Evolutionary conservation across 257 asterid species (phyloP).

Genomic region (Craterostigma plantagineum): DNA sequence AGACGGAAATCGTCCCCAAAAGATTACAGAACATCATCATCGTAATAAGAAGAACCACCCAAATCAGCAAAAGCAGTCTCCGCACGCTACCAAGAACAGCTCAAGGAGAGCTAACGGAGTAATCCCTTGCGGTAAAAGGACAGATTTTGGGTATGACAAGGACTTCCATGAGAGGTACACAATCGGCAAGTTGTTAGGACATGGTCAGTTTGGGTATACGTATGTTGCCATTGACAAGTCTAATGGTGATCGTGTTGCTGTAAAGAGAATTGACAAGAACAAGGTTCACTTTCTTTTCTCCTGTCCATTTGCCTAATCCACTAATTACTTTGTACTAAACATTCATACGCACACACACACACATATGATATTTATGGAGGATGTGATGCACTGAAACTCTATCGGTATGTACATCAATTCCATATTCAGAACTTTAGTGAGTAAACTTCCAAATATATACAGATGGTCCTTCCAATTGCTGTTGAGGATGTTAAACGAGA

Average conservation of each 20-base stretch:
- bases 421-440: no score
- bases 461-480: slow-evolving; percentile 97
- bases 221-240: slow-evolving; percentile 77
- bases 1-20: no score
- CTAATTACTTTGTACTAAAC: no score
- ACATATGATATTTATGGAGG: no score
- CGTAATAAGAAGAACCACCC: no score
- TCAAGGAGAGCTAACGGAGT: slow-evolving; percentile 45
- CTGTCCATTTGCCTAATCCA: no score
- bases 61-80: slow-evolving; percentile 26
- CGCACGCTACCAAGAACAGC: slow-evolving; percentile 20
- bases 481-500: slow-evolving; percentile 97
- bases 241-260: slow-evolving; percentile 95
- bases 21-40: no score
- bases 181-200: slow-evolving; percentile 84
- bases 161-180: slow-evolving; percentile 63
- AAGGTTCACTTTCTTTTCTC: no score
- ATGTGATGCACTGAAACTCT: no score
- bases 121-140: slow-evolving; percentile 75
- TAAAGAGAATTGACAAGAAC: slow-evolving; percentile 79
- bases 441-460: no score
- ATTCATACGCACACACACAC: no score
- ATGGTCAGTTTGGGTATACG: slow-evolving; percentile 96
- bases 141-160: slow-evolving; percentile 93
- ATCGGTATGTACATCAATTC: no score